Conservation (phyloP, 495 filamentous ascomycete genomes). For the Tuber magnatum region DNA sequence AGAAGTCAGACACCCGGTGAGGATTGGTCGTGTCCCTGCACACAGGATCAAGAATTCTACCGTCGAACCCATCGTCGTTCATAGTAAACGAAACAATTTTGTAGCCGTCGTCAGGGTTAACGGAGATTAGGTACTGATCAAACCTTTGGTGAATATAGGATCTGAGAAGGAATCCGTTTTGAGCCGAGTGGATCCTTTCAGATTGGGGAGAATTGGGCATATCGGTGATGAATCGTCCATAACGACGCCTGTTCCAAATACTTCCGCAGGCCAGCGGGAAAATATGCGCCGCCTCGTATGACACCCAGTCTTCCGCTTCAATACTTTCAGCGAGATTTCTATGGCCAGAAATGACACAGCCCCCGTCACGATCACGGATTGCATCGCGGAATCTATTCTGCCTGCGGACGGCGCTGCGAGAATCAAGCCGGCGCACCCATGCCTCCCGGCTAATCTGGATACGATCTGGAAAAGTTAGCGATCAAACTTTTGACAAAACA, state of each 20-base stretch:
- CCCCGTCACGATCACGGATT: constrained; percentile 22
- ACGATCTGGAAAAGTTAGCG: constrained; percentile 7
- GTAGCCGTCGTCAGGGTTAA: constrained; percentile 34
- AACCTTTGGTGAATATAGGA: constrained; percentile 27
- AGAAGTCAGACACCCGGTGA: constrained; percentile 30
- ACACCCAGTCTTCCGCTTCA: constrained; percentile 14
- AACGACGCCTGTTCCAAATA: constrained; percentile 20
- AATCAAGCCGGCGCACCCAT: constrained; percentile 22
- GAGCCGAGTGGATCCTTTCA: constrained; percentile 31
- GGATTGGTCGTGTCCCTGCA: constrained; percentile 36
- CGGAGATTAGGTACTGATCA: constrained; percentile 24
- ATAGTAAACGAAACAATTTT: constrained; percentile 32
- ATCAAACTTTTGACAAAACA: no score
- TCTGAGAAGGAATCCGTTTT: constrained; percentile 32
- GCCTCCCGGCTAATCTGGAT: constrained; percentile 18
- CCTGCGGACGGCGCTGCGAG: constrained; percentile 11
- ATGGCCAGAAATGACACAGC: constrained; percentile 27
- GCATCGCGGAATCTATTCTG: constrained; percentile 20
- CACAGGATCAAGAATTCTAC: constrained; percentile 30
- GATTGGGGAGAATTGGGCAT: constrained; percentile 22
- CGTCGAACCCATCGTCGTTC: constrained; percentile 17
- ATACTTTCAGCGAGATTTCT: constrained; percentile 6
- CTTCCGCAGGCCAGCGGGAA: constrained; percentile 21
- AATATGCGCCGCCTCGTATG: constrained; percentile 24
- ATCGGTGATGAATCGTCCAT: constrained; percentile 21